Evolutionary conservation across 257 asterid genomes (phyloP).

Genomic region (Agastache rugosa): DNA sequence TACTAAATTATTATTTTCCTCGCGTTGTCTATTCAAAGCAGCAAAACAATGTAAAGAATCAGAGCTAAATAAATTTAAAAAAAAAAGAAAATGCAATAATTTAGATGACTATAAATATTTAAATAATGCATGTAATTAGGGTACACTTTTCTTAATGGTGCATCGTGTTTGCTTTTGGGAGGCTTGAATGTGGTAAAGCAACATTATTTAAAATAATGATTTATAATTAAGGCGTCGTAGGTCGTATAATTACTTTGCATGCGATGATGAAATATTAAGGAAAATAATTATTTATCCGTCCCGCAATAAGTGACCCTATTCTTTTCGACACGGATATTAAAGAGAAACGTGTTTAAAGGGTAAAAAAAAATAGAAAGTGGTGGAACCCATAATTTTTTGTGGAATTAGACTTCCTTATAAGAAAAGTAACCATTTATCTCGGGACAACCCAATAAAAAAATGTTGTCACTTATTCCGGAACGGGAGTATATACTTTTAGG

Average conservation of each 20-base stretch:
- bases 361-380: too few relatives aligned
- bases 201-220: neutral
- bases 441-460: too few relatives aligned
- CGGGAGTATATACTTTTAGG: neutral
- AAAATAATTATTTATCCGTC: too few relatives aligned
- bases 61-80: neutral
- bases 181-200: neutral
- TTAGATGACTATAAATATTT: conserved; percentile 13
- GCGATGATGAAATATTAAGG: neutral
- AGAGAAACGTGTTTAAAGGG: too few relatives aligned
- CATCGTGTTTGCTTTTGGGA: conserved; percentile 24
- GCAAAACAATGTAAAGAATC: conserved; percentile 2
- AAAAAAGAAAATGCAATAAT: neutral
- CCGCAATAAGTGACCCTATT: too few relatives aligned
- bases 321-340: too few relatives aligned
- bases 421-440: too few relatives aligned
- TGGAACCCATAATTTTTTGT: too few relatives aligned
- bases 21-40: neutral
- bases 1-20: neutral
- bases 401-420: too few relatives aligned
- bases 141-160: conserved; percentile 10
- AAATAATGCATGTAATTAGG: conserved; percentile 22
- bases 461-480: too few relatives aligned
- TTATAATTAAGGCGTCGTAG: neutral
- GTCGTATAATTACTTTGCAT: neutral